Evolutionary conservation across 2,329 filamentous ascomycete genomes (phyloP).

Genomic region (Diaporthe sp.): DNA sequence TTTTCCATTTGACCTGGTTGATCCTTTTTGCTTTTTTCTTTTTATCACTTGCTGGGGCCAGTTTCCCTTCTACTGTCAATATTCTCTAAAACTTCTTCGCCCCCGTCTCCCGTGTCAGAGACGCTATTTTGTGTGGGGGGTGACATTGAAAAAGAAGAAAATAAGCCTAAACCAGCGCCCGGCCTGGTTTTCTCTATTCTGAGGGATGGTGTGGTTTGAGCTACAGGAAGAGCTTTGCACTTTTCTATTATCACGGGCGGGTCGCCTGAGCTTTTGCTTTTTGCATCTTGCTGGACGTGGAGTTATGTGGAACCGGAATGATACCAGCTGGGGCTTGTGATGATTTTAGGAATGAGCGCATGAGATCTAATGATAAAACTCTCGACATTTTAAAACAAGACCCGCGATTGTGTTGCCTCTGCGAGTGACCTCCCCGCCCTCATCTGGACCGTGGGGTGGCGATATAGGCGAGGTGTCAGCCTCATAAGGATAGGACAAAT

Average conservation of each 20-base stretch:
- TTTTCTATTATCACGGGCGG: neutral
- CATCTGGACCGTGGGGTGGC: neutral
- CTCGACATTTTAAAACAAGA: neutral
- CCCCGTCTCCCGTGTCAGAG: neutral
- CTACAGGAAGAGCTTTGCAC: neutral
- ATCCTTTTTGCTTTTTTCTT: neutral
- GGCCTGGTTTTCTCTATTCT: constrained; percentile 15
- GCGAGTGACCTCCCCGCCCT: neutral
- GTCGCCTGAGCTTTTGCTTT: neutral
- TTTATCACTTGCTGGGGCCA: neutral
- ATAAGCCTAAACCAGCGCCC: neutral
- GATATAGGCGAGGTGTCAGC: neutral
- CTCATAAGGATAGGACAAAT: neutral
- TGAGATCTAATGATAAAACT: constrained; percentile 13
- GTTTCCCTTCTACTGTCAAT: constrained; percentile 14
- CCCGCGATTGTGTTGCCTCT: neutral
- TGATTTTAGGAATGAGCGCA: constrained; percentile 23
- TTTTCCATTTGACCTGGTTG: neutral
- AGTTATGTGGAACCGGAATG: constrained; percentile 26
- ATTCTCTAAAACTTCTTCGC: constrained; percentile 13
- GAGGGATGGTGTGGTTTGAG: neutral
- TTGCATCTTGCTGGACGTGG: neutral
- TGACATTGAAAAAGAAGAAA: neutral
- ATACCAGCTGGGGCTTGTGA: constrained; percentile 31
- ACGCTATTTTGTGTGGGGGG: neutral